Evolutionary conservation across 2,329 filamentous ascomycete genomes (phyloP).

Genomic region (Cyphellophora attinorum): DNA sequence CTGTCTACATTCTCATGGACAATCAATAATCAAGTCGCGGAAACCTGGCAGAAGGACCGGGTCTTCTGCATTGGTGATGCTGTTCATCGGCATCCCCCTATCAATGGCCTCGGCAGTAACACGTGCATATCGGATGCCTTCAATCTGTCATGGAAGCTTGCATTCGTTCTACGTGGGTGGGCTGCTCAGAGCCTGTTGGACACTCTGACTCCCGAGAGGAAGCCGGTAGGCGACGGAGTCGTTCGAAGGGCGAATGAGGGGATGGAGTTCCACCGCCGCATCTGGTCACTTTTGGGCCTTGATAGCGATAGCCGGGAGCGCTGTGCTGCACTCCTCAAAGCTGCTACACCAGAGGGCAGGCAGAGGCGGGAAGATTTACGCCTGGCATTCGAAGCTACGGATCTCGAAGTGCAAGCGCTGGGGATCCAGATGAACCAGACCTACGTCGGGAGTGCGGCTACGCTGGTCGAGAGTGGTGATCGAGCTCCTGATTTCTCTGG

Average conservation of each 20-base stretch:
- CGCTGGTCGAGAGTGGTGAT: slow-evolving; percentile 16
- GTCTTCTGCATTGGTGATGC: slow-evolving; percentile 27
- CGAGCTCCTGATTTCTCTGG: slow-evolving; percentile 20
- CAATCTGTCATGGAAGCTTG: slow-evolving; percentile 15
- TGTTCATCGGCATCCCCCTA: slow-evolving; percentile 25
- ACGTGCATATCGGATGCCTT: slow-evolving; percentile 13
- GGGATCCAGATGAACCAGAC: too few relatives aligned
- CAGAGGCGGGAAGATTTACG: slow-evolving; percentile 22
- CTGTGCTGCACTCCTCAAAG: slow-evolving; percentile 21
- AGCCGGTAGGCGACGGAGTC: slow-evolving; percentile 1
- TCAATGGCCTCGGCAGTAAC: slow-evolving; percentile 23
- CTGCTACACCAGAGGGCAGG: slow-evolving; percentile 22
- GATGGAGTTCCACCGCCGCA: slow-evolving; percentile 4
- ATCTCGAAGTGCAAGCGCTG: too few relatives aligned
- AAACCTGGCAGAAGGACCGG: slow-evolving; percentile 10
- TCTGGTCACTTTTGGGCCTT: slow-evolving; percentile 17
- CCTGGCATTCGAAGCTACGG: too few relatives aligned
- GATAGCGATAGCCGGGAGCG: slow-evolving; percentile 25
- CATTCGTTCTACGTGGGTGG: background rate
- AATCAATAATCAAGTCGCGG: slow-evolving; percentile 20
- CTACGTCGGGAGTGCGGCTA: slow-evolving; percentile 18
- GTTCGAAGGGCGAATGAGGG: slow-evolving; percentile 10
- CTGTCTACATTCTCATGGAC: background rate
- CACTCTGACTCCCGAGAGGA: background rate
- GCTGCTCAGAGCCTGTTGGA: background rate